Conservation (phyloP, 768 basidiomycete genomes). For the Tulasnella sp. region DNA sequence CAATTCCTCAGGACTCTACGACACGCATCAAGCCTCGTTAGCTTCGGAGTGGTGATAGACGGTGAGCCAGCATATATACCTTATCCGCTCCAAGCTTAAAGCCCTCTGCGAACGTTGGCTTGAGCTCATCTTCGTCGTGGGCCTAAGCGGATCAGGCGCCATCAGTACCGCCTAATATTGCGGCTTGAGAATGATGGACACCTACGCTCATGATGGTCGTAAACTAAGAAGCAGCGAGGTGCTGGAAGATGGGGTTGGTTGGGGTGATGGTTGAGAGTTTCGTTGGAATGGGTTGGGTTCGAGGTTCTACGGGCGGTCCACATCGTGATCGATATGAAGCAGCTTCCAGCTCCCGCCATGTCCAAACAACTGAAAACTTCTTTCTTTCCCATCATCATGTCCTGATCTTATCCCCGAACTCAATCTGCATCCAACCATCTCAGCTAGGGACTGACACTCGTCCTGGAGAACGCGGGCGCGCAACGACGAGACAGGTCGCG, state of each 20-base stretch:
- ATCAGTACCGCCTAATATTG: background rate
- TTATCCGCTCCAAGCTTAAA: constrained; percentile 61
- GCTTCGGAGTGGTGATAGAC: background rate
- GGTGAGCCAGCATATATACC: constrained; percentile 32
- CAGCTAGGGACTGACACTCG: background rate
- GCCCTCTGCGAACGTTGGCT: constrained; percentile 72
- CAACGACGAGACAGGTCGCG: background rate
- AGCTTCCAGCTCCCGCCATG: background rate
- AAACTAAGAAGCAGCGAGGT: background rate
- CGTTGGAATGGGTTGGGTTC: background rate
- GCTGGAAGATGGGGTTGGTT: background rate
- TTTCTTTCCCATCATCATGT: background rate
- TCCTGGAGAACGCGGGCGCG: background rate
- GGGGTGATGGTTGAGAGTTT: background rate
- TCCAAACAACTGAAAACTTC: background rate
- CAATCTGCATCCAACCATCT: background rate
- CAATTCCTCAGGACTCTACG: constrained; percentile 70
- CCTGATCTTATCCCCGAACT: background rate
- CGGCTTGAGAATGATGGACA: background rate
- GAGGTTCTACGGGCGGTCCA: background rate
- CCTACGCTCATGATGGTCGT: background rate
- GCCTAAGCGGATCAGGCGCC: constrained; percentile 31
- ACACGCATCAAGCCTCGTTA: constrained; percentile 23
- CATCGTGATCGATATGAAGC: background rate
- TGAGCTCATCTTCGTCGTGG: constrained; percentile 53